Conservation (phyloP, 177 flowering plant species). For the Vitis hybrid region DNA sequence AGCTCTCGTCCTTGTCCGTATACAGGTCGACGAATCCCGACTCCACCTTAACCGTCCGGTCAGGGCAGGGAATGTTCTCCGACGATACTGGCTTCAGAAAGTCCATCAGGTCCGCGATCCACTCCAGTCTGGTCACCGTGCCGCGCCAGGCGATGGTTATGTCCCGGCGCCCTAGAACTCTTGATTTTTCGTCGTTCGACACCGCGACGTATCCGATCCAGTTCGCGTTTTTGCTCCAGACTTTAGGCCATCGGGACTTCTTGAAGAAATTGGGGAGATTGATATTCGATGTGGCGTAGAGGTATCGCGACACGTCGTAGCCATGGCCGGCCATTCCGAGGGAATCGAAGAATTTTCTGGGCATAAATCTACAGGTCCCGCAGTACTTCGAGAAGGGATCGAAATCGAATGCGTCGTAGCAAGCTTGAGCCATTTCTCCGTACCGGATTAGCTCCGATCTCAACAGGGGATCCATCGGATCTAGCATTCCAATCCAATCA, state of each 20-base stretch:
- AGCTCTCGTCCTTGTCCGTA: constrained; percentile 57
- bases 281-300: constrained; percentile 55
- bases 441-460: constrained; percentile 72
- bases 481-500: constrained; percentile 71
- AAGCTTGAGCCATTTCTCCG: constrained; percentile 86
- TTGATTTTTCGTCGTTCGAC: constrained; percentile 55
- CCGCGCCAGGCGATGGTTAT: constrained; percentile 81
- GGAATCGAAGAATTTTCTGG: constrained; percentile 30
- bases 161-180: constrained; percentile 72
- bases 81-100: constrained; percentile 43
- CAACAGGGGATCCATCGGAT: constrained; percentile 69
- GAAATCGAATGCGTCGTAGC: constrained; percentile 82
- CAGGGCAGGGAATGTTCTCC: constrained; percentile 49
- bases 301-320: constrained; percentile 46
- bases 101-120: constrained; percentile 75
- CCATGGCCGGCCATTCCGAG: constrained; percentile 27
- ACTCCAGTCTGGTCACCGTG: constrained; percentile 73
- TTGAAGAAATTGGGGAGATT: constrained; percentile 63
- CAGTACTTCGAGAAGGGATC: constrained; percentile 70
- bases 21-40: constrained; percentile 77
- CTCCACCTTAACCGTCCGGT: constrained; percentile 61
- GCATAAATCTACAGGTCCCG: constrained; percentile 40
- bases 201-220: constrained; percentile 94
- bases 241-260: constrained; percentile 51
- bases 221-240: constrained; percentile 77